These are phyloP conservation scores for Elsinoe batatas DNA, from an alignment of 2,329 filamentous ascomycete species.

Conservation along the genomic window DNA sequence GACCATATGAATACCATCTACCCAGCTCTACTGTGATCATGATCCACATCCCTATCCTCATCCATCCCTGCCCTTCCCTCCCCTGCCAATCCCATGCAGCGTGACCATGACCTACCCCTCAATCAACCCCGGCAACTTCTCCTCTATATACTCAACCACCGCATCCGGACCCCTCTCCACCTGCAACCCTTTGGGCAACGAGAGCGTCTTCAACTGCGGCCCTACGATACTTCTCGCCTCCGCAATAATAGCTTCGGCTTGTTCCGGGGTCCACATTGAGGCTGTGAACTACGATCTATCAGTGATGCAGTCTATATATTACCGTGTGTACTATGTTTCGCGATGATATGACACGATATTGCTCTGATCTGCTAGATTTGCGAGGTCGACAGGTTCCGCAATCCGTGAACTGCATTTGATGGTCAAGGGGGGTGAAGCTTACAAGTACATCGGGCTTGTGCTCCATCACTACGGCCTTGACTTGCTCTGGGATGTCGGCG, in stretches of 20 bases:
- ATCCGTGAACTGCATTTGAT: background rate
- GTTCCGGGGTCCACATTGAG: conserved; percentile 47
- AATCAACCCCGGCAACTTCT: conserved; percentile 30
- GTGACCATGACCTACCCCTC: conserved; percentile 8
- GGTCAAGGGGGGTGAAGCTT: conserved; percentile 20
- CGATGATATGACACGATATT: too few species aligned
- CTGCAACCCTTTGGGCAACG: conserved; percentile 46
- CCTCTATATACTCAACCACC: conserved; percentile 43
- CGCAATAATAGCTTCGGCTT: conserved; percentile 36
- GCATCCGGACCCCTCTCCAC: conserved; percentile 45
- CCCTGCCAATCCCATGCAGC: background rate
- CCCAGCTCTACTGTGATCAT: background rate
- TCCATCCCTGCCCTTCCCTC: background rate
- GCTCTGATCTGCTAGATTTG: too few species aligned
- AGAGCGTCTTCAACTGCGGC: conserved; percentile 43
- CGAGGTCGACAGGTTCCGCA: too few species aligned
- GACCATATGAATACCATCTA: background rate
- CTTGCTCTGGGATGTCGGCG: conserved; percentile 52
- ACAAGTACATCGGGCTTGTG: conserved; percentile 47
- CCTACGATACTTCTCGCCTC: conserved; percentile 35
- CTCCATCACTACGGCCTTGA: conserved; percentile 43
- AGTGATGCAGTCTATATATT: too few species aligned
- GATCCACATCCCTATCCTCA: too few species aligned
- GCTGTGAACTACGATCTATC: too few species aligned
- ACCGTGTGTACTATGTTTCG: too few species aligned